Evolutionary conservation across 2,329 filamentous ascomycete genomes (phyloP).

Genomic region (Hortaea sp.): DNA sequence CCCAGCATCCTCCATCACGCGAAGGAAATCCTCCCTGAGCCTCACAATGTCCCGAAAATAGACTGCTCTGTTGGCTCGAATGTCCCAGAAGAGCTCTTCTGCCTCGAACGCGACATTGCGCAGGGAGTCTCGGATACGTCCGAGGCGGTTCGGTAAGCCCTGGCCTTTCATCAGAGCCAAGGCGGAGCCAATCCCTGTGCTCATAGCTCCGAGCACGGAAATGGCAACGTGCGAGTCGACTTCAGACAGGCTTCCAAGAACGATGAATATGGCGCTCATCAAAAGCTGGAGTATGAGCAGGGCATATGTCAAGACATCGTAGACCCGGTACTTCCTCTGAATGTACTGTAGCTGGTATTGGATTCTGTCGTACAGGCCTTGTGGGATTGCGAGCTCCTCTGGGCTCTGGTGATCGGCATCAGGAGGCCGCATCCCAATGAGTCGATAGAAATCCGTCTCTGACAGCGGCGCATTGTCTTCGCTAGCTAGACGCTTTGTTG

Average conservation of each 20-base stretch:
- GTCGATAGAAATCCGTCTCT: constrained; percentile 16
- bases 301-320: constrained; percentile 20
- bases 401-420: constrained; percentile 11
- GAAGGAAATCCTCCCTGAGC: constrained; percentile 24
- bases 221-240: constrained; percentile 16
- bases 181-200: constrained; percentile 1
- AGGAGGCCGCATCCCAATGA: constrained; percentile 22
- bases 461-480: constrained; percentile 14
- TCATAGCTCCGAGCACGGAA: constrained; percentile 4
- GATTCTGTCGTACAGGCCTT: constrained; percentile 21
- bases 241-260: constrained; percentile 21
- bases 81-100: constrained; percentile 28
- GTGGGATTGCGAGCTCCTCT: constrained; percentile 9
- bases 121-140: constrained; percentile 24
- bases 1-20: constrained; percentile 22
- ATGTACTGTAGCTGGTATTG: constrained; percentile 10
- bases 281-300: constrained; percentile 25
- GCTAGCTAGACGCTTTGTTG: constrained; percentile 13
- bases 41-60: constrained; percentile 24
- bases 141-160: constrained; percentile 5
- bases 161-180: constrained; percentile 6
- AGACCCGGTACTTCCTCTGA: constrained; percentile 22
- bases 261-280: constrained; percentile 26
- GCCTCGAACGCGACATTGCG: constrained; percentile 24
- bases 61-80: constrained; percentile 20